Evolutionary conservation across 169 alveolate species (phyloP), one percentile per base, ranked within the genome.

Genomic region (Miamiensis avidus): DNA sequence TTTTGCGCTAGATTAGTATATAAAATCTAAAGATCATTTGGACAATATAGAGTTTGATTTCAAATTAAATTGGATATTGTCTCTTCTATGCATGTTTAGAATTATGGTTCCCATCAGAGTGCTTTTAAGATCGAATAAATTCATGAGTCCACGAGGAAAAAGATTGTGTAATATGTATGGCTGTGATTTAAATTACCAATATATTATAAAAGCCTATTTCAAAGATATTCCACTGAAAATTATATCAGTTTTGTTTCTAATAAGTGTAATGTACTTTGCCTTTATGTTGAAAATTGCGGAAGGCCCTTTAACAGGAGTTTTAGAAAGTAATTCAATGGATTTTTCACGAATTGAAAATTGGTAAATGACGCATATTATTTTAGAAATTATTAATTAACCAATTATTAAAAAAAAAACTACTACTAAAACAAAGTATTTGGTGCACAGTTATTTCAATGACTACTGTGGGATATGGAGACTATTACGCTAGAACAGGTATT

Each of bases 381-480:
- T n/a, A n/a, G n/a, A n/a, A n/a, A n/a, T n/a, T n/a, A n/a, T n/a
- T n/a, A n/a, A n/a, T n/a, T n/a, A n/a, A n/a, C n/a, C n/a, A n/a
- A n/a, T n/a, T n/a, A n/a, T n/a, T n/a, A n/a, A n/a, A n/a, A n/a
- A n/a, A n/a, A n/a, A n/a, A 49, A 11, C 20, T 49, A 49, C 69
- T 11, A 49, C 20, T 20, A 11, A 4, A 11, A 49, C 4, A 11
- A 49, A 49, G 69, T 49, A 75, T 87, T 86, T 87, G 91, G 88
- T 87, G 91, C 34, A 83, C 82, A 32, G 69, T 87, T 31, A 87
- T 87, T 0, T 81, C 91, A 29, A 87, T 87, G 87, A 30, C 87
- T 28, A 87, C 91, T 76, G 91, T 87, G 25, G 91, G 91, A 25
- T 87, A 76, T 75, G 91, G 91, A 27, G 91, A 87, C 34, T 87